Percentiles rank a stretch among this genome's conserved stretches.
Conservation (phyloP, 108 stramenopile genomes). For the Fragilaria crotonensis region DNA sequence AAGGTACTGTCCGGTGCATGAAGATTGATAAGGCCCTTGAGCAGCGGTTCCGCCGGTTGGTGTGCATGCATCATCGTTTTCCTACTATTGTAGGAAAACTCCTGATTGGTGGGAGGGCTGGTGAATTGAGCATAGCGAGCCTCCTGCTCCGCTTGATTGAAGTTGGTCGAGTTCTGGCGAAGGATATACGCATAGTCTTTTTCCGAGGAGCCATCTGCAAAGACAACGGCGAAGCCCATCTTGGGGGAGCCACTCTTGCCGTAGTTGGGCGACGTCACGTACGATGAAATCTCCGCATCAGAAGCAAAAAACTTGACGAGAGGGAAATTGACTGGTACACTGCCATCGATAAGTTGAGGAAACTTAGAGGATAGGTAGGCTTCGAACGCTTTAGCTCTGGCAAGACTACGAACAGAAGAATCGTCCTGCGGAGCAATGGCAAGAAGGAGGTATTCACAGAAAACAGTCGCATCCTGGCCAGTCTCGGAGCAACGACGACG, state of each 20-base stretch:
- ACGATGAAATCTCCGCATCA: constrained; percentile 38
- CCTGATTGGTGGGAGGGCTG: constrained; percentile 41
- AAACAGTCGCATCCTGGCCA: constrained; percentile 55
- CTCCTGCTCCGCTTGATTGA: constrained; percentile 43
- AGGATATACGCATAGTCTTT: constrained; percentile 50
- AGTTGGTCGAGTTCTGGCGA: constrained; percentile 67
- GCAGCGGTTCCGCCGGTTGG: constrained; percentile 27
- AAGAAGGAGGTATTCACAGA: constrained; percentile 51
- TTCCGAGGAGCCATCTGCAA: constrained; percentile 19
- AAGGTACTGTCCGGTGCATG: constrained; percentile 67
- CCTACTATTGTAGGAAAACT: constrained; percentile 40
- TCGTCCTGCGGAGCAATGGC: constrained; percentile 44
- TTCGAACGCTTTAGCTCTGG: constrained; percentile 24
- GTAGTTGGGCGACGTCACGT: constrained; percentile 42
- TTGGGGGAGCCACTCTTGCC: constrained; percentile 38
- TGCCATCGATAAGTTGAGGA: neutral
- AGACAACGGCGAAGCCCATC: constrained; percentile 57
- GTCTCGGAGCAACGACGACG: constrained; percentile 34
- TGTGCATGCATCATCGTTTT: constrained; percentile 36
- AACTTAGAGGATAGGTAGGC: neutral
- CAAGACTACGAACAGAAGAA: constrained; percentile 7
- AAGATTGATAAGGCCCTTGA: constrained; percentile 27
- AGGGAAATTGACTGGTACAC: neutral
- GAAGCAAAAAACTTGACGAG: constrained; percentile 54
- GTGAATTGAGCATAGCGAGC: constrained; percentile 36